Evolutionary conservation across 495 filamentous ascomycete species (phyloP), one percentile per base, ranked within the genome.

Genomic region (Sporormia fimetaria): DNA sequence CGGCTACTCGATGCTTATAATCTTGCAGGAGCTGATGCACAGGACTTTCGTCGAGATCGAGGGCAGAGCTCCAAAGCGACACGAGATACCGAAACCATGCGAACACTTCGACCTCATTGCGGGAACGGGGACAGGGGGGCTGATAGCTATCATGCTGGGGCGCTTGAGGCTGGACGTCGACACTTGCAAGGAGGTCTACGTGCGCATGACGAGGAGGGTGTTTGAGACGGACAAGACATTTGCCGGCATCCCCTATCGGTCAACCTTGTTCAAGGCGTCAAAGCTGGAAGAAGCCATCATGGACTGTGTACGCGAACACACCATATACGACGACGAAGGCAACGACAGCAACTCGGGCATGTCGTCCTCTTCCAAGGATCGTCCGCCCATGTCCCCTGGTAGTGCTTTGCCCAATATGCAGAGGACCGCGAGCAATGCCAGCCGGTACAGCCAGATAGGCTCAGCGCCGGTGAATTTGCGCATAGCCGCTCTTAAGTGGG

Each of bases 151-250:
- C 47, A 96, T 98, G 92, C 70, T 98, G 16, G 90, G 90, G 7
- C 74, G 90, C 27, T 64, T 98, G 52, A 80, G 90, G 31, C 71
- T 98, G 52, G 87, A 96, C 53, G 64, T 96, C 20, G 88, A 95
- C 58, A 90, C 85, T 1, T 95, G 88, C 71, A 95, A 93, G 63
- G 80, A 93, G 45, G 76, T 95, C 8, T 98, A 96, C 53, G 83
- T 94, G 43, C 79, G 83, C 40, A 82, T 98, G 70, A 98, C 90
- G 26, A 77, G 80, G 50, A 78, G 77, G 56, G 92, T 96, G 0
- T 98, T 98, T 49, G 87, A 94, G 61, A 95, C 90, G 7, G 92
- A 98, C 64, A 98, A 98, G 65, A 96, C 88, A 5, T 75, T 98
- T 45, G 83, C 81, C 12, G 90, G 88, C 10, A 90, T 98, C 39